These are phyloP conservation scores for Lignosus rhinocerotis DNA, from an alignment of 1,284 basidiomycete genomes.

Conservation along the genomic window DNA sequence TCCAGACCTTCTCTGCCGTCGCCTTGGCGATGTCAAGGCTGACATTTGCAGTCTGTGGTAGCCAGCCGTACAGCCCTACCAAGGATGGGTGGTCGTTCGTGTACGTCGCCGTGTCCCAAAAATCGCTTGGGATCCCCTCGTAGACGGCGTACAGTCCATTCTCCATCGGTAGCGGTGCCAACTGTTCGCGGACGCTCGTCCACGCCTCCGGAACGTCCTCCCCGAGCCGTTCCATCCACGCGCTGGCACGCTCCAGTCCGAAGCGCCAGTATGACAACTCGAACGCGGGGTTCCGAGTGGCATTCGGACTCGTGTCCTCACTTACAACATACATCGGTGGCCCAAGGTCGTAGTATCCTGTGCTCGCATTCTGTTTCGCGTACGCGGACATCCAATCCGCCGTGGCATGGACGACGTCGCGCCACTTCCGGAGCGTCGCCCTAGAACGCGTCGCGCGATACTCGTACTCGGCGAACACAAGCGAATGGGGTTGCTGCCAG, in stretches of 20 bases:
- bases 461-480: constrained; percentile 60
- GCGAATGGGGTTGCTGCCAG: constrained; percentile 62
- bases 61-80: constrained; percentile 58
- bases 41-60: constrained; percentile 50
- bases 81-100: constrained; percentile 62
- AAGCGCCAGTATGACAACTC: constrained; percentile 62
- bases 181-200: constrained; percentile 44
- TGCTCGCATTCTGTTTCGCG: constrained; percentile 51
- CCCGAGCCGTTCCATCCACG: constrained; percentile 47
- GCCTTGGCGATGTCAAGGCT: constrained; percentile 45
- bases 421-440: constrained; percentile 50
- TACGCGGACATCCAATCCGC: constrained; percentile 63
- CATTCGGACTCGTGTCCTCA: constrained; percentile 57
- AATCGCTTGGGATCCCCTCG: constrained; percentile 52
- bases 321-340: constrained; percentile 60
- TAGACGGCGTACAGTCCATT: constrained; percentile 56
- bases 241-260: constrained; percentile 47
- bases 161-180: constrained; percentile 50
- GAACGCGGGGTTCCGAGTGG: constrained; percentile 55
- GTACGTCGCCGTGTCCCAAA: constrained; percentile 51
- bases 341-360: constrained; percentile 52
- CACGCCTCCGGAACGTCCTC: constrained; percentile 43
- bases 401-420: constrained; percentile 47
- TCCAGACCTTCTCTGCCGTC: constrained; percentile 57
- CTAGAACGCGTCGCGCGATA: constrained; percentile 46